Evolutionary conservation across 176 grass and related monocot genomes (phyloP), one percentile per base, ranked within the genome.

Genomic region (Eragrostis curvula): DNA sequence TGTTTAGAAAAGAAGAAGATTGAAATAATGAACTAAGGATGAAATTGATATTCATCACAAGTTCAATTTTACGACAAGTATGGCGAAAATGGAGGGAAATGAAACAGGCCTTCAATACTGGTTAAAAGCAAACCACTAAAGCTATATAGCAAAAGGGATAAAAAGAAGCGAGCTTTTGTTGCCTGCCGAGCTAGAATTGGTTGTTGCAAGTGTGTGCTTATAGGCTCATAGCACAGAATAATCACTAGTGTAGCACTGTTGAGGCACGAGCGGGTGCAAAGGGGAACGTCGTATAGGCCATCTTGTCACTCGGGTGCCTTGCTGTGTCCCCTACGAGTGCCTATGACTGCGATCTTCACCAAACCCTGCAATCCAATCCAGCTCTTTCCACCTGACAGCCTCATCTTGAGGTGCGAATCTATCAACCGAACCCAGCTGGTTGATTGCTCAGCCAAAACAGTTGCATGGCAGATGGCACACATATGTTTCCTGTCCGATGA

Each of bases 261-360:
- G 40, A 5, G n/a, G 6, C 48, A 66, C 24, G 36, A 47, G 60
- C 43, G 25, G 15, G 45, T 30, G 47, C 20, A 61, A 56, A 73
- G 47, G 32, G 7, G 14, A 44, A 12, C 24, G 28, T 46, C 20
- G 41, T 46, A 21, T 49, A 47, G 9, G 51, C 42, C 14, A 32
- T 69, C 51, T 30, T 23, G 11, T 63, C 81, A 84, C 73, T 48
- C 12, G 13, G 27, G 30, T 32, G 63, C 52, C 18, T 9, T 21
- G 30, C 30, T 40, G 57, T 49, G 47, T 12, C 44, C 24, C 73
- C 68, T 86, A 74, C 48, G 46, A 25, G 47, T 80, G 43, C 53
- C 53, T 82, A 36, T 12, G 79, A 83, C 70, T 62, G 29, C 43
- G 86, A 78, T 40, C 56, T 17, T 55, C 56, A 83, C 72, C 73